Base-by-base conservation (phyloP, 306 rosid species). In the Sophora flavescens region DNA sequence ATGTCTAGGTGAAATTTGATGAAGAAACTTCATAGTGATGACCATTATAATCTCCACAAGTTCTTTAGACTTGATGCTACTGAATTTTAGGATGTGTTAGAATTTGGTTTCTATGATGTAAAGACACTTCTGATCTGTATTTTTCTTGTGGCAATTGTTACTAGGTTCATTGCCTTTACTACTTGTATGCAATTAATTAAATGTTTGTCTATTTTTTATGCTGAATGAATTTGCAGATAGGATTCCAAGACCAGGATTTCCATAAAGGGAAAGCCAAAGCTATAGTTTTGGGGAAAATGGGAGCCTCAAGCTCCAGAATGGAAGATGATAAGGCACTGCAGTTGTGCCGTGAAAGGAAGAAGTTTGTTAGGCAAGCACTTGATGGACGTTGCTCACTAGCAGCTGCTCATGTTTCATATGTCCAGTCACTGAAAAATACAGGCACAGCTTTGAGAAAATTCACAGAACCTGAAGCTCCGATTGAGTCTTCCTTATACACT, bases 301-400 rank as follows among this genome's bases (percentile, higher is more conserved):
- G 99, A 11, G 87, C 80, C 62, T 79, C 97, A 63, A 88, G 62
- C 79, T 92, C 99, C 57, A 96, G 78, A 86, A 72, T 86, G 72
- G 99, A 96, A 85, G 98, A 96, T 60, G 98, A 96, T 58, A 92
- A 89, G 84, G 97, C 89, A 56, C 79, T 92, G 44, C 88, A 87
- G 52, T 83, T 95, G 36, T 95, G 99, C 78, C 97, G 93, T n/a
- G 97, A 85, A 53, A 86, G 99, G 86, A 95, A 84, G 86, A 95
- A 88, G 68, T 89, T 88, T 82, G 96, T 95, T 67, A 90, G 86
- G 81, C 96, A 86, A 88, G 97, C 98, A 12, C 97, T 96, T 65
- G 93, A 96, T 63, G 96, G 99, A 8, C 88, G 98, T 38, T 96
- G 98, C 81, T 88, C 97, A 6, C 75, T 95, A 18, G 99, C 99